These are phyloP conservation scores for Tarenaya hassleriana DNA, from an alignment of 345 rosid genomes.

Conservation along the genomic window DNA sequence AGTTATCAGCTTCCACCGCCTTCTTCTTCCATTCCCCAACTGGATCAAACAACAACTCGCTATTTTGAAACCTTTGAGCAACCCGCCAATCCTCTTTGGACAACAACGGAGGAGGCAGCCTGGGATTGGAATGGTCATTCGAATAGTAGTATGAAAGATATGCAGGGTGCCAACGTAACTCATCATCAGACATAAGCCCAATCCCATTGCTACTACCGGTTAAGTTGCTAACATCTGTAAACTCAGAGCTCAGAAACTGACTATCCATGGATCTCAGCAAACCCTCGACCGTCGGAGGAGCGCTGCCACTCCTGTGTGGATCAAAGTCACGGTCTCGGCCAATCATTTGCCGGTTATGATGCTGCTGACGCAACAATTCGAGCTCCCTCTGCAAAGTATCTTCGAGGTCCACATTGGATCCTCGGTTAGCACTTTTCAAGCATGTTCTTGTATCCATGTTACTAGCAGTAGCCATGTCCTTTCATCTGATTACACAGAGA, in stretches of 20 bases:
- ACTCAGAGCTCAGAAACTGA: conserved; percentile 43
- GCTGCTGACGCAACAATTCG: conserved; percentile 56
- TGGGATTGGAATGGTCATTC: conserved; percentile 65
- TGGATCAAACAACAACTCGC: conserved; percentile 46
- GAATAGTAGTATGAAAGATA: conserved; percentile 79
- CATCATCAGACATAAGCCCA: conserved; percentile 58
- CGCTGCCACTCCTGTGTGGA: conserved; percentile 77
- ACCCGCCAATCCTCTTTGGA: conserved; percentile 91
- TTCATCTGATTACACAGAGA: conserved; percentile 14
- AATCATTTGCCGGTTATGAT: conserved; percentile 35
- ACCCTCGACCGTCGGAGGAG: conserved; percentile 94
- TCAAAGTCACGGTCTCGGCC: conserved; percentile 47
- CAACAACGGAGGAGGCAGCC: conserved; percentile 76
- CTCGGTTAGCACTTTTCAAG: conserved; percentile 37
- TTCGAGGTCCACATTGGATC: conserved; percentile 47
- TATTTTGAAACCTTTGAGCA: conserved; percentile 72
- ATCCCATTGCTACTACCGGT: conserved; percentile 22
- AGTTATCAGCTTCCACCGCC: conserved; percentile 30
- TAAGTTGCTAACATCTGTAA: conserved; percentile 27
- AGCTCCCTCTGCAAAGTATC: conserved; percentile 58
- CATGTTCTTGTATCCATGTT: conserved; percentile 51
- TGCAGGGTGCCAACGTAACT: conserved; percentile 73
- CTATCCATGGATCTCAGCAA: conserved; percentile 64
- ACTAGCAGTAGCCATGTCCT: conserved; percentile 45
- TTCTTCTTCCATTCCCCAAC: conserved; percentile 50